phyloP scores from a whole-genome alignment of 371 early-diverging fungal genomes.

The Rhizopus delemar region DNA sequence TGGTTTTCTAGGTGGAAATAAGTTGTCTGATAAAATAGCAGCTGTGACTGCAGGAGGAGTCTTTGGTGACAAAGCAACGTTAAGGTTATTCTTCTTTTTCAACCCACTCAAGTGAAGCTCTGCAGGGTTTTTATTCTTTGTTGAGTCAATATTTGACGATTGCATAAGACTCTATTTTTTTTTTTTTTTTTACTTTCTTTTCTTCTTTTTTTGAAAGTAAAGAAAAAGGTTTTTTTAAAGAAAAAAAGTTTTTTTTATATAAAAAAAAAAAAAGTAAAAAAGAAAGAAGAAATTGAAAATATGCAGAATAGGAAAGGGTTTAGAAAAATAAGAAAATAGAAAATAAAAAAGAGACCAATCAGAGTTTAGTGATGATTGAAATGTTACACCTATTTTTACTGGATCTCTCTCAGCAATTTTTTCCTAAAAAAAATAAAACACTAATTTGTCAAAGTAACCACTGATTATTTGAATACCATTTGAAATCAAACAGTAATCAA shows the following conservation, averaged over 20 bases:
- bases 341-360: slow-evolving; percentile 1
- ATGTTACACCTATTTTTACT: slow-evolving; percentile 1
- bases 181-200: background rate
- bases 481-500: no score
- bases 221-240: background rate
- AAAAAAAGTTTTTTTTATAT: background rate
- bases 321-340: background rate
- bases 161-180: slow-evolving; percentile 10
- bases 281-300: background rate
- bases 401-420: no score
- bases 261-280: slow-evolving; percentile 5
- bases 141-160: slow-evolving; percentile 10
- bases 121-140: slow-evolving; percentile 4
- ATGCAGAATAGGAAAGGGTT: slow-evolving; percentile 2
- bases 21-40: slow-evolving; percentile 30
- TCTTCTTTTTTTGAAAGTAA: background rate
- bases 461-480: no score
- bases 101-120: slow-evolving; percentile 12
- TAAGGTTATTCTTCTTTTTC: slow-evolving; percentile 8
- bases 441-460: no score
- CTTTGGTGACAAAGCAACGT: slow-evolving; percentile 21
- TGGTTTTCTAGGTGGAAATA: slow-evolving; percentile 34
- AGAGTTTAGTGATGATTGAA: slow-evolving; percentile 1
- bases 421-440: no score
- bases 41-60: slow-evolving; percentile 36